Percentiles rank a stretch among this genome's conserved stretches.
Conservation (phyloP, 139 green algal species). For the Asterochloris sp. region DNA sequence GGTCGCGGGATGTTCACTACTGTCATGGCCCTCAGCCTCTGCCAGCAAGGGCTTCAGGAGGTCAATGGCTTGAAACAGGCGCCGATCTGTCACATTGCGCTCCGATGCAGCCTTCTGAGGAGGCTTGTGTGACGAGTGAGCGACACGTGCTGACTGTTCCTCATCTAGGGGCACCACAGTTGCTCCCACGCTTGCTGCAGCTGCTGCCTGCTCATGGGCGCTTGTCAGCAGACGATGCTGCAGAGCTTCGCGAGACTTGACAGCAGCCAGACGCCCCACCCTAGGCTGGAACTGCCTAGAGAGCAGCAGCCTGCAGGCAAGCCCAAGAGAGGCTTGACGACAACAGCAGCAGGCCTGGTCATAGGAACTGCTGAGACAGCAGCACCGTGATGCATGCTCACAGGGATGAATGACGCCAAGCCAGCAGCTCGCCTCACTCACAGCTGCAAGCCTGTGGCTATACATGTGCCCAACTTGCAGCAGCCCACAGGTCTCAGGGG, state of each 20-base stretch:
- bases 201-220: too few relatives aligned
- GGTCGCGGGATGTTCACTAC: too few relatives aligned
- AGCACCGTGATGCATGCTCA: too few relatives aligned
- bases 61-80: conserved; percentile 9
- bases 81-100: not conserved
- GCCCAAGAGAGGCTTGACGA: too few relatives aligned
- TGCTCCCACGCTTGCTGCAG: not conserved
- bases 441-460: too few relatives aligned
- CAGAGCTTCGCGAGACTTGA: conserved; percentile 2
- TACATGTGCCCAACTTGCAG: too few relatives aligned
- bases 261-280: conserved; percentile 6
- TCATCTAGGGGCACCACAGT: not conserved
- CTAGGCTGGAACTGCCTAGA: conserved; percentile 5
- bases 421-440: too few relatives aligned
- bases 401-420: too few relatives aligned
- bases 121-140: not conserved
- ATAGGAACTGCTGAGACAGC: too few relatives aligned
- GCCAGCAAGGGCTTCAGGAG: conserved; percentile 12
- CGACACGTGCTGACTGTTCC: not conserved
- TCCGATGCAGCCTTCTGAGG: not conserved
- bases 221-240: not conserved
- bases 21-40: not conserved
- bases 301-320: conserved; percentile 6
- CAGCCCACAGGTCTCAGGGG: too few relatives aligned
- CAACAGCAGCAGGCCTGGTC: too few relatives aligned